Evolutionary conservation across 2,329 filamentous ascomycete species (phyloP).

Genomic region (Aspergillus terreus): DNA sequence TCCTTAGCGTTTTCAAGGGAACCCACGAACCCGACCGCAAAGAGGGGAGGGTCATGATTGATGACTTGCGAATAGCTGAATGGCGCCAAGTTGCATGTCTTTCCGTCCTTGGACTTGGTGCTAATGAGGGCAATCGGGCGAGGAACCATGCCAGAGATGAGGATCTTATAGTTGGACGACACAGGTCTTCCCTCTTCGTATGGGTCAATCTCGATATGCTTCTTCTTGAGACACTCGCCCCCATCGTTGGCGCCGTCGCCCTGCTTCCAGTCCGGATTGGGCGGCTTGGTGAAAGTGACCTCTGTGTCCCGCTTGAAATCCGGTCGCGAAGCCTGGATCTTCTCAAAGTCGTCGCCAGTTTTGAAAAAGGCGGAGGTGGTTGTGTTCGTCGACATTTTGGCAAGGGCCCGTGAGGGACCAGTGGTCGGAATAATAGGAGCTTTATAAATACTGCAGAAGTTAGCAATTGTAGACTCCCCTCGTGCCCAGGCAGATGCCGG

Average conservation of each 20-base stretch:
- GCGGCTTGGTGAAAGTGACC: constrained; percentile 39
- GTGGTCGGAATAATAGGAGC: not conserved
- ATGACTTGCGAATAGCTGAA: constrained; percentile 85
- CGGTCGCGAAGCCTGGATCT: constrained; percentile 41
- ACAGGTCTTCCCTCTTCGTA: constrained; percentile 65
- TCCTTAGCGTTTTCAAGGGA: constrained; percentile 67
- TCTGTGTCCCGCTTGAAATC: constrained; percentile 34
- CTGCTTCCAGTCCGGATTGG: constrained; percentile 40
- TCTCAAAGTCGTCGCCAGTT: constrained; percentile 29
- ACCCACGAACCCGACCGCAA: constrained; percentile 62
- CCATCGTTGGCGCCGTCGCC: constrained; percentile 43
- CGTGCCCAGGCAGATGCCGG: no score
- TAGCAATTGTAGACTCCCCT: not conserved
- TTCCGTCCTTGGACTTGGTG: constrained; percentile 60
- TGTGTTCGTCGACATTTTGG: constrained; percentile 20
- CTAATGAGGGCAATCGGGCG: constrained; percentile 70
- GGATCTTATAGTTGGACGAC: constrained; percentile 81
- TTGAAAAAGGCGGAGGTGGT: constrained; percentile 17
- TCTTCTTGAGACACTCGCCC: constrained; percentile 48
- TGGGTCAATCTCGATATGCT: constrained; percentile 77
- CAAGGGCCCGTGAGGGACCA: not conserved
- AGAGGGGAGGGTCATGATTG: constrained; percentile 81
- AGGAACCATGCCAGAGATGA: constrained; percentile 79
- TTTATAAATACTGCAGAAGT: not conserved
- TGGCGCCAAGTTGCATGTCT: constrained; percentile 71